Base-by-base conservation (phyloP, 2,329 filamentous ascomycete species). In the Aureobasidium sp. region DNA sequence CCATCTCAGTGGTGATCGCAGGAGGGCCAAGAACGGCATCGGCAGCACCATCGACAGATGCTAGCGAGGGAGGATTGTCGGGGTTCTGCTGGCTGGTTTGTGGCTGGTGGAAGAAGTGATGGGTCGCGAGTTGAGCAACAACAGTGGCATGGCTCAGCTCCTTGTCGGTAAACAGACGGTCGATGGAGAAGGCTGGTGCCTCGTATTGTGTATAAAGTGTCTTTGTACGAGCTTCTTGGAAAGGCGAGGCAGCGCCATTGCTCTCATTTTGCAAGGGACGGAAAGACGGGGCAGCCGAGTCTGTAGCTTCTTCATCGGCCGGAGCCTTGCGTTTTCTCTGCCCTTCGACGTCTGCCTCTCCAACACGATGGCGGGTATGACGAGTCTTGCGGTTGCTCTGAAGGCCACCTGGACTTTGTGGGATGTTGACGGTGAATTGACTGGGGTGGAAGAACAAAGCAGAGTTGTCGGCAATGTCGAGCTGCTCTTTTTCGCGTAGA, bases 91-190 rank as follows among this genome's bases (percentile, higher is more conserved):
- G 66, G 11, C 27, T 40, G 45, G 33, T 10, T 8, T 59, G 38
- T 8, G 71, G 86, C 65, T 87, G 86, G 64, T 87, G 83, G 75
- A 91, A 89, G 77, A 84, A 84, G 67, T 84, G 76, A 45, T 85
- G 82, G 1, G 89, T 85, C 7, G 88, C 88, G 36, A 86, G 81
- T 59, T 88, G 86, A 4, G 89, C 89, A 53, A 85, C 83, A 70
- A 89, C 89, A 67, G 87, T 88, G 64, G 88, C 86, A 74, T 88
- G 81, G 60, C 84, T 85, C 62, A 91, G 83, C 75, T 91, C 89
- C 78, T 90, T 91, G 68, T 91, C 88, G 4, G 88, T 91, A 73
- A 91, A 91, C 20, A 91, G 81, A n/a, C 85, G 84, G 65, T 90
- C 84, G 65, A 91, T 84, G 10, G 87, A 89, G 76, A 89, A 90